phyloP scores from a whole-genome alignment of 176 grass and related monocot genomes.

The Avena eriantha region DNA sequence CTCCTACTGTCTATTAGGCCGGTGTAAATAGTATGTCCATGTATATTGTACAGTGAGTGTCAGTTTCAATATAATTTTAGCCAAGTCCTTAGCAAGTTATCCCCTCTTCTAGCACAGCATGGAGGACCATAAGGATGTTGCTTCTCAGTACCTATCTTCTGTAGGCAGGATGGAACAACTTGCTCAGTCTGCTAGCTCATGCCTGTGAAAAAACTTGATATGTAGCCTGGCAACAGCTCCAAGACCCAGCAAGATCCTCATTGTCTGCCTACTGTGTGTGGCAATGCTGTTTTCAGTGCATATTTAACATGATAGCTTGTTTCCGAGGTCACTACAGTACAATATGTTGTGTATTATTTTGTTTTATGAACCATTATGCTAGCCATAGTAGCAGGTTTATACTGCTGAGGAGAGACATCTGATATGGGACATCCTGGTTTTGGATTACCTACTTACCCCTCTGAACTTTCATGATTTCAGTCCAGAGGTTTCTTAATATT shows the following conservation, averaged over 20 bases:
- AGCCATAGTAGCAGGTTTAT: conserved; percentile 28
- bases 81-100: neutral
- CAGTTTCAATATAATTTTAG: neutral
- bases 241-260: neutral
- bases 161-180: neutral
- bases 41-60: neutral
- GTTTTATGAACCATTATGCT: conserved; percentile 15
- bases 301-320: neutral
- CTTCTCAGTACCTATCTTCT: neutral
- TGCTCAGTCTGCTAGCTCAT: neutral
- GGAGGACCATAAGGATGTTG: neutral
- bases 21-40: neutral
- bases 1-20: neutral
- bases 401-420: neutral
- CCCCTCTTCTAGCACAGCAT: neutral
- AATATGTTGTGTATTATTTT: conserved; percentile 27
- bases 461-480: conserved; percentile 7
- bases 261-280: neutral
- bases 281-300: neutral
- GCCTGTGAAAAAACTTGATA: conserved; percentile 2
- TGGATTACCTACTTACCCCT: conserved; percentile 27
- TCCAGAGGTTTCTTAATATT: neutral
- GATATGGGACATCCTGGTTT: neutral
- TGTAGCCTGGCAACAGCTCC: neutral
- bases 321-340: neutral